Conservation (phyloP, 257 asterid species). For the Scutellaria baicalensis region DNA sequence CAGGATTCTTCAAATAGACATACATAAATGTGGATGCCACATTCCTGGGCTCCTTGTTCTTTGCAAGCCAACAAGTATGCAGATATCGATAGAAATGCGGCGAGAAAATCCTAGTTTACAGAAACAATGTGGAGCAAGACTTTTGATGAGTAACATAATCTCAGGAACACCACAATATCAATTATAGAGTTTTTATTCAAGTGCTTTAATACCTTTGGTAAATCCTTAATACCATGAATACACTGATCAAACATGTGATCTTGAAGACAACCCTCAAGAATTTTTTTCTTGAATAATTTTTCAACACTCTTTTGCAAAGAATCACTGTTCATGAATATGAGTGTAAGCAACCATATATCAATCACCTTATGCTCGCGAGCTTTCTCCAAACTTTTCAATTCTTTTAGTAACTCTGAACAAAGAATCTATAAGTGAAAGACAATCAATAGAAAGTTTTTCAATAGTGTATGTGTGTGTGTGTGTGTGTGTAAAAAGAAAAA, state of each 20-base stretch:
- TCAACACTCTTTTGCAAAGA: constrained; percentile 64
- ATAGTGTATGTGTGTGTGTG: not conserved
- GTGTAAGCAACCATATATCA: constrained; percentile 69
- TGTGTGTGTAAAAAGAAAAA: not conserved
- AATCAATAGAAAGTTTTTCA: constrained; percentile 9
- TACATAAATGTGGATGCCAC: constrained; percentile 64
- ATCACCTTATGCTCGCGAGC: constrained; percentile 64
- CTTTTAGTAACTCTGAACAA: constrained; percentile 72
- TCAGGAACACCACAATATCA: constrained; percentile 7
- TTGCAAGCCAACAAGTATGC: constrained; percentile 71
- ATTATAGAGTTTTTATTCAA: not conserved
- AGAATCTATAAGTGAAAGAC: constrained; percentile 39
- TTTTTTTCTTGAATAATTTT: constrained; percentile 69
- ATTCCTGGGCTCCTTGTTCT: constrained; percentile 60
- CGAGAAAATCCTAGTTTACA: constrained; percentile 58
- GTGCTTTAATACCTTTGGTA: constrained; percentile 51
- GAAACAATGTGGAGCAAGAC: constrained; percentile 16
- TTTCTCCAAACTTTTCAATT: constrained; percentile 60
- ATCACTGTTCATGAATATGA: constrained; percentile 55
- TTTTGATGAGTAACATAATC: constrained; percentile 4
- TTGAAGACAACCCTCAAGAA: constrained; percentile 64
- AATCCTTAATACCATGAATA: constrained; percentile 55
- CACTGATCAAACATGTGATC: constrained; percentile 64
- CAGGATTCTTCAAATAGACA: constrained; percentile 57
- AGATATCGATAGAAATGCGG: constrained; percentile 62